A percentile compares a stretch with the other conserved stretches of the same genome.
Evolutionary conservation across 805 yeast species (phyloP).

Genomic region (Wickerhamomyces hampshirensis): DNA sequence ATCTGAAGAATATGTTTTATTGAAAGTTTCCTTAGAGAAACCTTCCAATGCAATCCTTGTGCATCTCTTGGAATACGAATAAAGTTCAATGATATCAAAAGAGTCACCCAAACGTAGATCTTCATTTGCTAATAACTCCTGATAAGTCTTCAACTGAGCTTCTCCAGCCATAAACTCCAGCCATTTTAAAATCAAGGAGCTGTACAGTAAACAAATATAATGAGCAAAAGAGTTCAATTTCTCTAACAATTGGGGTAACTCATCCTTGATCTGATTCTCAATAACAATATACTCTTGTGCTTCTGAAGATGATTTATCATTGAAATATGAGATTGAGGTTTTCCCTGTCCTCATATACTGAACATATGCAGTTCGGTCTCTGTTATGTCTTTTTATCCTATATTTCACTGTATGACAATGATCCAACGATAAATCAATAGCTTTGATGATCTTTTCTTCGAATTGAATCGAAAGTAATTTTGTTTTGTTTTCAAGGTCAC

Average conservation of each 20-base stretch:
- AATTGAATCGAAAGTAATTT: conserved; percentile 24
- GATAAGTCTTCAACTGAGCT: conserved; percentile 22
- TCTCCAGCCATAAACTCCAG: conserved; percentile 28
- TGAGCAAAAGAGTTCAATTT: conserved; percentile 13
- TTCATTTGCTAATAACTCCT: conserved; percentile 12
- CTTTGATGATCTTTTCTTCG: conserved; percentile 25
- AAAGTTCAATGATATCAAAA: conserved; percentile 33
- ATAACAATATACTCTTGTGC: conserved; percentile 20
- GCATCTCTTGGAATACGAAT: conserved; percentile 25
- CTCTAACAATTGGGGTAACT: conserved; percentile 27
- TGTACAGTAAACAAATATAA: conserved; percentile 20
- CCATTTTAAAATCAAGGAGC: conserved; percentile 25
- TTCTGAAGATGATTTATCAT: conserved; percentile 4
- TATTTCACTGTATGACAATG: conserved; percentile 22
- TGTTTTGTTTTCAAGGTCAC: conserved; percentile 25
- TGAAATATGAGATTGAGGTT: neutral
- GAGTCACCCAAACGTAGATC: conserved; percentile 26
- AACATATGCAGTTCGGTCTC: conserved; percentile 31
- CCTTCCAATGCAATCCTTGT: conserved; percentile 27
- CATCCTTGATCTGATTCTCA: conserved; percentile 24
- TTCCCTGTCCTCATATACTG: conserved; percentile 8
- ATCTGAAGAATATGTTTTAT: conserved; percentile 2
- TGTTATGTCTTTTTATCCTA: conserved; percentile 27
- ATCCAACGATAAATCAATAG: conserved; percentile 23
- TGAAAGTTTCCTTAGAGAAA: conserved; percentile 15